Conservation (phyloP, 108 stramenopile genomes). For the Cyclotella atomus region DNA sequence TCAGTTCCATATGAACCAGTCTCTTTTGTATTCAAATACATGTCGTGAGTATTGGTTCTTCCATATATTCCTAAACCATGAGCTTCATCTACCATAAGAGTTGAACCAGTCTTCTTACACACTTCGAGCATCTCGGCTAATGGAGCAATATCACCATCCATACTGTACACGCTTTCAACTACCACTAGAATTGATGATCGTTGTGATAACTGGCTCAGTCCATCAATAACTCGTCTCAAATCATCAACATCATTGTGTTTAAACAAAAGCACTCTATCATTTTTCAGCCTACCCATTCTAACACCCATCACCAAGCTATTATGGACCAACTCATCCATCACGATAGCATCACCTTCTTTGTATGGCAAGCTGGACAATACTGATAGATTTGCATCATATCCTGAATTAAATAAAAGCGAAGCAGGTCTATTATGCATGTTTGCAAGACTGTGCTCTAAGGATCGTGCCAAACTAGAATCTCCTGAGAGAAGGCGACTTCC, state of each 20-base stretch:
- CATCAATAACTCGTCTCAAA: conserved; percentile 62
- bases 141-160: conserved; percentile 97
- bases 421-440: conserved; percentile 73
- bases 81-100: conserved; percentile 91
- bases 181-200: conserved; percentile 66
- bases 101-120: conserved; percentile 59
- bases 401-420: conserved; percentile 92
- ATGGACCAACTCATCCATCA: conserved; percentile 94
- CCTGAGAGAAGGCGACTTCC: conserved; percentile 95
- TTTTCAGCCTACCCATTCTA: conserved; percentile 59
- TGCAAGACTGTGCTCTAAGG: conserved; percentile 77
- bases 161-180: conserved; percentile 96
- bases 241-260: conserved; percentile 84
- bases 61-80: conserved; percentile 88
- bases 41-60: conserved; percentile 52
- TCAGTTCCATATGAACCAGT: neutral
- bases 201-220: neutral
- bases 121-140: conserved; percentile 73
- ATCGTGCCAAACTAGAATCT: conserved; percentile 75
- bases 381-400: conserved; percentile 97
- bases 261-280: conserved; percentile 59
- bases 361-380: conserved; percentile 81
- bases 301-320: conserved; percentile 92
- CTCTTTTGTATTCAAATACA: conserved; percentile 10
- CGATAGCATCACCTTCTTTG: conserved; percentile 57